Conservation (phyloP, 352 stramenopile genomes). For the Sclerospora graminicola region DNA sequence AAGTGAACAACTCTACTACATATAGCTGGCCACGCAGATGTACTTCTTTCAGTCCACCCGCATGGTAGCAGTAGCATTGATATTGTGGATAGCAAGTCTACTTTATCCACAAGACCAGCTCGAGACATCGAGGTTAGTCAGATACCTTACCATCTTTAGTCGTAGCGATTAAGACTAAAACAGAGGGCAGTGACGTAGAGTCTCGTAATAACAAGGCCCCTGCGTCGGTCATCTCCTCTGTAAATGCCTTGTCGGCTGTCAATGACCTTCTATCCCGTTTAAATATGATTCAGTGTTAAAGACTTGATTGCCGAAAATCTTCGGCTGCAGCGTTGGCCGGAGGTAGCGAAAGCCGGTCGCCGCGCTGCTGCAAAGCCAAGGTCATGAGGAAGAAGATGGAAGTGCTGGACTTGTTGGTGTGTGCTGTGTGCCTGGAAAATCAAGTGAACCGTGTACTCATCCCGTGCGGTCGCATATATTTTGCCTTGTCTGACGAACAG, state of each 20-base stretch:
- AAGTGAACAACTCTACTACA: constrained; percentile 28
- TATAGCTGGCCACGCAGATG: constrained; percentile 43
- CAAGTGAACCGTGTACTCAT: constrained; percentile 76
- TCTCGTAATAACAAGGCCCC: constrained; percentile 1
- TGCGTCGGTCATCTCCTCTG: constrained; percentile 13
- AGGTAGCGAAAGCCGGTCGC: constrained; percentile 52
- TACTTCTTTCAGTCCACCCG: constrained; percentile 64
- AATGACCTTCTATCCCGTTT: constrained; percentile 64
- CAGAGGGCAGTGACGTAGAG: constrained; percentile 6
- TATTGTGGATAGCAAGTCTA: not conserved
- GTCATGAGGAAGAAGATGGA: constrained; percentile 68
- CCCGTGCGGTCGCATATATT: constrained; percentile 80
- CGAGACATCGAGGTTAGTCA: not conserved
- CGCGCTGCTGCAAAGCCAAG: constrained; percentile 32
- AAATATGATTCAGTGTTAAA: constrained; percentile 59
- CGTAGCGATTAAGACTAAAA: constrained; percentile 10
- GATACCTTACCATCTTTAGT: constrained; percentile 15
- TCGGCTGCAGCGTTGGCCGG: constrained; percentile 44
- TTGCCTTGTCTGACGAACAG: constrained; percentile 42
- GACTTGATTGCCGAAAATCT: constrained; percentile 55
- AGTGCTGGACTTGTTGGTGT: constrained; percentile 58
- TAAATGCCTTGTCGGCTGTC: constrained; percentile 58
- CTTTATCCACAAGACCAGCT: not conserved
- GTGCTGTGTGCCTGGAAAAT: constrained; percentile 73
- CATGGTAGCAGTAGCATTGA: constrained; percentile 3